Evolutionary conservation across 768 basidiomycete species (phyloP).

Genomic region (Suillus lakei): DNA sequence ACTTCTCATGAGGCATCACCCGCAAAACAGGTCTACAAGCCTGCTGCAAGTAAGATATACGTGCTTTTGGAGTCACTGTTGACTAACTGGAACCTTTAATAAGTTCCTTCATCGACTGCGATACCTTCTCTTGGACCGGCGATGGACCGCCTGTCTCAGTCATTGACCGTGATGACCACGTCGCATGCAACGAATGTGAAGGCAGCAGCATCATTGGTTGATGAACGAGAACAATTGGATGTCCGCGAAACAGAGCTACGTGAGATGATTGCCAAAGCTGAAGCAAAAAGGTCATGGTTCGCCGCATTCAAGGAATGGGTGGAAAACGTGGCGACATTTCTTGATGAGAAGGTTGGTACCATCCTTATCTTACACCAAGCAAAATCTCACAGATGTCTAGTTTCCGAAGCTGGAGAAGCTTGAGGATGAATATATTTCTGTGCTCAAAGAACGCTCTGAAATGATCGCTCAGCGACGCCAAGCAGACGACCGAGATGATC

Average conservation of each 20-base stretch:
- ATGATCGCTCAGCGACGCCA: constrained; percentile 70
- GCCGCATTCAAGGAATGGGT: constrained; percentile 77
- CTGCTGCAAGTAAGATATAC: constrained; percentile 64
- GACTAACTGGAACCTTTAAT: constrained; percentile 15
- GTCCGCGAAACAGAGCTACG: constrained; percentile 74
- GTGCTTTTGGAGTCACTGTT: constrained; percentile 8
- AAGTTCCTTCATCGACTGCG: constrained; percentile 70
- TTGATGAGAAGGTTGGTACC: constrained; percentile 79
- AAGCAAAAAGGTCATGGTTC: constrained; percentile 85
- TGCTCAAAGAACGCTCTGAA: constrained; percentile 74
- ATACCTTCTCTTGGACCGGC: constrained; percentile 70
- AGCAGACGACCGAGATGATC: constrained; percentile 83
- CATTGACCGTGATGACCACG: constrained; percentile 61
- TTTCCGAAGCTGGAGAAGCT: constrained; percentile 79
- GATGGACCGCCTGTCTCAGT: constrained; percentile 61
- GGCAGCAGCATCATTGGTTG: constrained; percentile 57
- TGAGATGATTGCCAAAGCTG: constrained; percentile 73
- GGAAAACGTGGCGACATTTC: constrained; percentile 81
- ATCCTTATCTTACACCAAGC: not conserved
- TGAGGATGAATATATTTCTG: constrained; percentile 73
- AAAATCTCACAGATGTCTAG: constrained; percentile 41
- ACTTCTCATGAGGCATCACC: constrained; percentile 39
- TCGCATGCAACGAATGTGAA: constrained; percentile 71
- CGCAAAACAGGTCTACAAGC: constrained; percentile 65
- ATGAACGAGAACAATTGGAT: constrained; percentile 69